Evolutionary conservation across 257 asterid species (phyloP), one percentile per base, ranked within the genome.

Genomic region (Leonotis leonurus): DNA sequence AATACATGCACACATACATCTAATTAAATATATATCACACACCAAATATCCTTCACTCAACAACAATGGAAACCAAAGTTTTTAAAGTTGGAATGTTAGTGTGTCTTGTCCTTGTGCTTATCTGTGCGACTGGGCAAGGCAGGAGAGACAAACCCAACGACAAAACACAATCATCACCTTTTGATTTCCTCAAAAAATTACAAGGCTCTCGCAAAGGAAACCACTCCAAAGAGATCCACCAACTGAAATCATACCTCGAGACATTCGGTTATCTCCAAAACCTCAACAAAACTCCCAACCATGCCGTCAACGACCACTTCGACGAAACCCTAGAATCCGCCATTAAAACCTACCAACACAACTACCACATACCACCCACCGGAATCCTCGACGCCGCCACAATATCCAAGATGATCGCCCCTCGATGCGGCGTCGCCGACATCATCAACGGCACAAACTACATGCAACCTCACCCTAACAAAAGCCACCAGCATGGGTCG

Each of bases 381-480:
- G 81, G 86, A 6, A 8, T 9, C 0, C 24, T 77, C 8, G 83
- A 80, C 4, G 36, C 54, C 5, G 14, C 55, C 3, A 77, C 80
- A 0, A 22, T 64, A 6, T 43, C 78, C 0, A 51, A 26, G 21
- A 73, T 80, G 86, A 17, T 36, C 1, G 3, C 30, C 37, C 61
- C 80, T 11, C 70, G 84, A 8, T 82, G 84, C 29, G 77, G 80
- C 8, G 72, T 64, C 12, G 50, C 83, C 0, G 81, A 79, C 40
- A 66, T 80, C 8, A 2, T 60, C 20, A 65, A 78, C 6, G 75
- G 82, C 13, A 74, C 73, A 1, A 72, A 59, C 29, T 40, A 24
- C 24, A n/a, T n/a, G n/a, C n/a, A n/a, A n/a, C n/a, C n/a, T n/a
- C n/a, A n/a, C n/a, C n/a, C n/a, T n/a, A n/a, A n/a, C n/a, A n/a